These are phyloP conservation scores for Sophora flavescens DNA, from an alignment of 306 rosid species.

Conservation along the genomic window DNA sequence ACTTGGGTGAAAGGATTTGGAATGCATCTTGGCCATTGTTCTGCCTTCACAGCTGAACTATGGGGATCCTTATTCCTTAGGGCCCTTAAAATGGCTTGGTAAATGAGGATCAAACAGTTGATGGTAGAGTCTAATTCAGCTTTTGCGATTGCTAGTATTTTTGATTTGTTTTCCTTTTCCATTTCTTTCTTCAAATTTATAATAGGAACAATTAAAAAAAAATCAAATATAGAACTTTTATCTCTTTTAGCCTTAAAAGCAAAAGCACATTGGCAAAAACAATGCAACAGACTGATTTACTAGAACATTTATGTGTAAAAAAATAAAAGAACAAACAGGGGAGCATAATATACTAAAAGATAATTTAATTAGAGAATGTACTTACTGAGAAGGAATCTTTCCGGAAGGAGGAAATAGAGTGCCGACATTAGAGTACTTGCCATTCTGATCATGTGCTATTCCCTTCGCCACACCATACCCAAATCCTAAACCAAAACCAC, in stretches of 20 bases:
- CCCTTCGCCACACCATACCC: slow-evolving; percentile 94
- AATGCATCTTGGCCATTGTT: too few relatives aligned
- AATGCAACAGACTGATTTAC: not conserved
- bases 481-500: slow-evolving; percentile 90
- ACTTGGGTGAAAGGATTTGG: too few relatives aligned
- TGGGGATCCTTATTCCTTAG: too few relatives aligned
- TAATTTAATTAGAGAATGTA: slow-evolving; percentile 17
- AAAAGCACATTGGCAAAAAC: slow-evolving; percentile 12
- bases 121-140: too few relatives aligned
- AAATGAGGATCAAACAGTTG: too few relatives aligned
- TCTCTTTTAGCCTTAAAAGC: slow-evolving; percentile 19
- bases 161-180: not conserved
- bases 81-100: too few relatives aligned
- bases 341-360: slow-evolving; percentile 13
- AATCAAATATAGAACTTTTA: slow-evolving; percentile 18
- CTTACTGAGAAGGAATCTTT: slow-evolving; percentile 70
- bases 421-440: slow-evolving; percentile 77
- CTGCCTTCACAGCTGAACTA: too few relatives aligned
- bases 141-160: too few relatives aligned
- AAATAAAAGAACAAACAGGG: slow-evolving; percentile 1
- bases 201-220: not conserved
- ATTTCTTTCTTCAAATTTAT: slow-evolving; percentile 6
- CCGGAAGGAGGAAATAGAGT: slow-evolving; percentile 49
- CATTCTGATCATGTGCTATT: slow-evolving; percentile 71
- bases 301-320: slow-evolving; percentile 2